phyloP scores from a whole-genome alignment of 495 filamentous ascomycete genomes.

The Sordaria brevicollis region DNA sequence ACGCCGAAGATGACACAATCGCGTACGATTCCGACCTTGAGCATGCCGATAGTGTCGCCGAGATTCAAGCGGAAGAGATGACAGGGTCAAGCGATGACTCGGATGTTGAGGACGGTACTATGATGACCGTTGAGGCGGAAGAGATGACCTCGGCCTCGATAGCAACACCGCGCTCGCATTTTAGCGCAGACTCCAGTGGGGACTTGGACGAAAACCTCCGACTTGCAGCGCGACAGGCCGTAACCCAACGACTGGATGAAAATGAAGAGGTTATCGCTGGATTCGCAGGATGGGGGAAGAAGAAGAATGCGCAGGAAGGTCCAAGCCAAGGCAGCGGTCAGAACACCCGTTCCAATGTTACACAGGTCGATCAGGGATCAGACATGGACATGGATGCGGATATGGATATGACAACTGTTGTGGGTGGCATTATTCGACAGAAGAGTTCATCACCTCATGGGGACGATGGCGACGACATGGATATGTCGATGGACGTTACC shows the following conservation, averaged over 20 bases:
- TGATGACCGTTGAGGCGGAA: conserved; percentile 59
- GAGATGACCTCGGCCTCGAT: conserved; percentile 60
- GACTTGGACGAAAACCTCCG: conserved; percentile 68
- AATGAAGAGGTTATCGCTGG: conserved; percentile 72
- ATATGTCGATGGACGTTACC: conserved; percentile 81
- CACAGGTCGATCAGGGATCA: conserved; percentile 15
- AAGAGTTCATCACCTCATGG: conserved; percentile 14
- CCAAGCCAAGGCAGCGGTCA: conserved; percentile 4
- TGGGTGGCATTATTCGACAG: conserved; percentile 45
- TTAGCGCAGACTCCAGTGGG: conserved; percentile 53
- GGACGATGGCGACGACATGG: conserved; percentile 54
- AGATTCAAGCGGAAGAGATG: conserved; percentile 44
- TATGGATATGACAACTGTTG: conserved; percentile 46
- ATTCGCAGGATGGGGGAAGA: conserved; percentile 35
- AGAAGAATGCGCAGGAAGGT: conserved; percentile 11
- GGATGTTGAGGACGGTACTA: conserved; percentile 61
- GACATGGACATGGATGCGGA: conserved; percentile 37
- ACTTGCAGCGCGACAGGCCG: conserved; percentile 63
- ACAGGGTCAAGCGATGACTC: conserved; percentile 42
- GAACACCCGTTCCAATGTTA: conserved; percentile 1
- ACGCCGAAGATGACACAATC: conserved; percentile 52
- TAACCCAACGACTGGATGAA: conserved; percentile 60
- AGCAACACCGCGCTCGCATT: conserved; percentile 45
- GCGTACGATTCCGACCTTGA: conserved; percentile 64
- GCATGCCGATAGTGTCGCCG: conserved; percentile 48